Base-by-base conservation (phyloP, 306 rosid species). In the Vicia villosa region DNA sequence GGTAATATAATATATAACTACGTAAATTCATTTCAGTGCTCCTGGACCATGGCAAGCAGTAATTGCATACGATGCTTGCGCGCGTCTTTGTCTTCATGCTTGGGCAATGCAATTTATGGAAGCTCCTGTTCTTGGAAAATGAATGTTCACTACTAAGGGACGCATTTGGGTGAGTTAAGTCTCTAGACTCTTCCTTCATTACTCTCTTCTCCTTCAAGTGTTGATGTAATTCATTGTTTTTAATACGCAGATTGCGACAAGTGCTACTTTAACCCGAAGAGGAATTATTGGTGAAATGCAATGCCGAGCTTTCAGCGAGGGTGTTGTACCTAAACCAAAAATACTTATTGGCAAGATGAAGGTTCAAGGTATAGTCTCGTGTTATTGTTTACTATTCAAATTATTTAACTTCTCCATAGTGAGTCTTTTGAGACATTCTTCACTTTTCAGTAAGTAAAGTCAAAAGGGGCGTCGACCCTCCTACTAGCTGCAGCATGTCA, bases 41-140 rank as follows among this genome's bases (percentile, higher is more conserved):
- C 90, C 84, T 60, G 99, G 99, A 49, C 92, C 99, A 1, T 95
- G 99, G 97, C 88, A 91, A 80, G 86, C 84, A 34, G 89, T 91
- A 80, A 72, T 95, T 66, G 95, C 99, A 46, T 95, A 95, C 65
- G 99, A 95, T 74, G 97, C 99, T 41, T 95, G 97, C 49, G 99
- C 81, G 47, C 97, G 99, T 42, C 85, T 95, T 63, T 95, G 99
- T 76, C 99, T 95, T 72, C 99, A 95, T 79, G 95, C 99, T 69
- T 95, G 99, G 99, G 97, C 99, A 75, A 91, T 91, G 97, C 95
- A 91, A 73, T 86, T 91, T 79, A 83, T 84, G 97, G 99, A 95
- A 87, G 99, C n/a, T n/a, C n/a, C n/a, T 81, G 95, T 95, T 95
- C 75, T 72, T 95, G 85, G 96, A 91, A 77, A 95, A 89, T 79